These are phyloP conservation scores for Prunus armeniaca DNA, from an alignment of 306 rosid species.

Conservation along the genomic window DNA sequence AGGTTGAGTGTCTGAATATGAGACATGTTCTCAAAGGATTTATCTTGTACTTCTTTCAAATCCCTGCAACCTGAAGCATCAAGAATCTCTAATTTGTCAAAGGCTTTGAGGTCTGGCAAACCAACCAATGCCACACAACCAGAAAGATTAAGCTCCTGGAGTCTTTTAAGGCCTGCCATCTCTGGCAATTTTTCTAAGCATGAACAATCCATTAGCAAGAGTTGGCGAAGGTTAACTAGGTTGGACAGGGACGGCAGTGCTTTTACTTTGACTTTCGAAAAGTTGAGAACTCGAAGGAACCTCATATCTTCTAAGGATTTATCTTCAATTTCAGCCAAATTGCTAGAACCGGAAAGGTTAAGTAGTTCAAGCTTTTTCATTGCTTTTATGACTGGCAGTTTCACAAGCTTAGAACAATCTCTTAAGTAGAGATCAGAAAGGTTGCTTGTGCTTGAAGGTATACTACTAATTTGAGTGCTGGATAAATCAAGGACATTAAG, in stretches of 20 bases:
- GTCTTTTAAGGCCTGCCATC: constrained; percentile 11
- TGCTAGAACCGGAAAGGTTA: constrained; percentile 19
- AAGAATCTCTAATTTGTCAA: constrained; percentile 26
- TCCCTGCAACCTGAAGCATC: constrained; percentile 31
- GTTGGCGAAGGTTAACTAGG: constrained; percentile 15
- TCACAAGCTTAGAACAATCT: constrained; percentile 4
- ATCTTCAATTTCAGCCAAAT: constrained; percentile 12
- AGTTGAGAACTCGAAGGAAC: constrained; percentile 27
- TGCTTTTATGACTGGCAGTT: constrained; percentile 3
- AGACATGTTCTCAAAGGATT: constrained; percentile 25
- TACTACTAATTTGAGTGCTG: background rate
- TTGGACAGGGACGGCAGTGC: constrained; percentile 23
- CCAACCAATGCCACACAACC: constrained; percentile 1
- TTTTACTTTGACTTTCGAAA: constrained; percentile 20
- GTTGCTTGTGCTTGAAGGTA: constrained; percentile 15
- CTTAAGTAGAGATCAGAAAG: constrained; percentile 15
- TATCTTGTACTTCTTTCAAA: constrained; percentile 10
- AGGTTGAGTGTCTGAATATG: constrained; percentile 27
- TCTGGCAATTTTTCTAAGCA: background rate
- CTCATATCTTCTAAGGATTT: constrained; percentile 10
- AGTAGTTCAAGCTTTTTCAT: constrained; percentile 21
- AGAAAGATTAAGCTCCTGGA: constrained; percentile 13
- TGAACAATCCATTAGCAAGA: constrained; percentile 20
- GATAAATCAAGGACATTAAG: constrained; percentile 37
- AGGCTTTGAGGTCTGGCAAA: constrained; percentile 13